Percentiles rank a stretch among this genome's conserved stretches.
Evolutionary conservation across 371 early-diverging fungal genomes (phyloP).

Genomic region (Fennellomyces sp.): DNA sequence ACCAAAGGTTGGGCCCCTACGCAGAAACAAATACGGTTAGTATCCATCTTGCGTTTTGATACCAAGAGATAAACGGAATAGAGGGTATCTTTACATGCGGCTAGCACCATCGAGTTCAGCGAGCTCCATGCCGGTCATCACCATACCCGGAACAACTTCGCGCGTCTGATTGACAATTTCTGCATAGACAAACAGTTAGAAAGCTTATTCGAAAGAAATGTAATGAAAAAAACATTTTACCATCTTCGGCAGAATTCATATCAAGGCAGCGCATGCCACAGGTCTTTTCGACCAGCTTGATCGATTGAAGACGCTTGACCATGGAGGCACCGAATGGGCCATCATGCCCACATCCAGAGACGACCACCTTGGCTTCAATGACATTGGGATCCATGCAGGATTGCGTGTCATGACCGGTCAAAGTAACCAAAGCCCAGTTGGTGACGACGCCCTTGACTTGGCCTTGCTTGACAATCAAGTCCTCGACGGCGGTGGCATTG

Average conservation of each 20-base stretch:
- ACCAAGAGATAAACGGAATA: neutral
- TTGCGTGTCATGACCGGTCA: constrained; percentile 66
- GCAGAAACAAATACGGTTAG: constrained; percentile 8
- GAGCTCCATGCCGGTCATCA: constrained; percentile 75
- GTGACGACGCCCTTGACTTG: constrained; percentile 69
- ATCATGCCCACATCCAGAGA: constrained; percentile 77
- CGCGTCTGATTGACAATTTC: constrained; percentile 68
- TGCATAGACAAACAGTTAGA: neutral
- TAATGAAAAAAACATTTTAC: constrained; percentile 5
- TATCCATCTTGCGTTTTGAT: too few species aligned
- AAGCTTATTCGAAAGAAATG: neutral
- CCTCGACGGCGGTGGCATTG: constrained; percentile 80
- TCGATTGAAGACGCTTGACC: constrained; percentile 70
- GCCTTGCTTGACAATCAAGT: constrained; percentile 67
- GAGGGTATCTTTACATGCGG: constrained; percentile 45
- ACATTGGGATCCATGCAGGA: constrained; percentile 83
- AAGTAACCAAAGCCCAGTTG: constrained; percentile 78
- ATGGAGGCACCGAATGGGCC: constrained; percentile 77
- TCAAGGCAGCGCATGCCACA: constrained; percentile 74
- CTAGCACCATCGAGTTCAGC: constrained; percentile 64
- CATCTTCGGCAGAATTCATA: constrained; percentile 77
- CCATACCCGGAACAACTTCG: constrained; percentile 77
- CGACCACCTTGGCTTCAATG: constrained; percentile 71
- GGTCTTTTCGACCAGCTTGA: constrained; percentile 60
- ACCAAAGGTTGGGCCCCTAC: constrained; percentile 68